These are phyloP conservation scores for Chrysoporthe cubensis DNA, from an alignment of 2,329 filamentous ascomycete species.

Conservation along the genomic window DNA sequence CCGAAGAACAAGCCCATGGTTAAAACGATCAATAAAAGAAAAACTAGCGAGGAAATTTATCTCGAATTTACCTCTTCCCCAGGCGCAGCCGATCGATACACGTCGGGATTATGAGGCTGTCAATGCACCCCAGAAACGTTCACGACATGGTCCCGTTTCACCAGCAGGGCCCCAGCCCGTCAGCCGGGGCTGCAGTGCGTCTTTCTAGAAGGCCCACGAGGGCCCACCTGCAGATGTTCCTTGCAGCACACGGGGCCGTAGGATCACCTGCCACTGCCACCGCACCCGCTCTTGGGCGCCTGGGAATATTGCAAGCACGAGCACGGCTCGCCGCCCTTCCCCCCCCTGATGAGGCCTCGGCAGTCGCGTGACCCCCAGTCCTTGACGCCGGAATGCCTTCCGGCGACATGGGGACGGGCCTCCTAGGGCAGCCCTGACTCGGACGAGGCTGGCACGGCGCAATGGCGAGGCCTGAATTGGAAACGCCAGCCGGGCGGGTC, in stretches of 20 bases:
- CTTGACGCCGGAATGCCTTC: slow-evolving; percentile 23
- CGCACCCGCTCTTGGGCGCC: neutral
- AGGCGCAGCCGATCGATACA: neutral
- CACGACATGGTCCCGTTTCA: neutral
- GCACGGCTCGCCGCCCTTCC: neutral
- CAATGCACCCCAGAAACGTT: neutral
- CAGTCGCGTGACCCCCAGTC: slow-evolving; percentile 14
- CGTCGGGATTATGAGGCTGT: neutral
- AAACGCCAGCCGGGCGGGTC: slow-evolving; percentile 13
- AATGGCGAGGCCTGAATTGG: slow-evolving; percentile 14
- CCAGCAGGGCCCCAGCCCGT: neutral
- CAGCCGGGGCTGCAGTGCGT: neutral
- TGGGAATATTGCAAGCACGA: neutral
- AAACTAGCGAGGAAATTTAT: neutral
- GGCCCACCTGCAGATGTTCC: neutral
- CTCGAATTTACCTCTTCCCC: neutral
- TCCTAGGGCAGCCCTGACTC: slow-evolving; percentile 20
- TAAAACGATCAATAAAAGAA: neutral
- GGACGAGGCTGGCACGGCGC: slow-evolving; percentile 3
- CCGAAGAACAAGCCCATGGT: neutral
- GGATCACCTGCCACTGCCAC: slow-evolving; percentile 1
- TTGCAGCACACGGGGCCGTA: neutral
- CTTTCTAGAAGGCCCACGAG: slow-evolving; percentile 6
- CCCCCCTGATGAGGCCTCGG: slow-evolving; percentile 1
- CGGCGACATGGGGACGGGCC: slow-evolving; percentile 22